Base-by-base conservation (phyloP, 352 stramenopile species). In the Peronosclerospora sorghi region DNA sequence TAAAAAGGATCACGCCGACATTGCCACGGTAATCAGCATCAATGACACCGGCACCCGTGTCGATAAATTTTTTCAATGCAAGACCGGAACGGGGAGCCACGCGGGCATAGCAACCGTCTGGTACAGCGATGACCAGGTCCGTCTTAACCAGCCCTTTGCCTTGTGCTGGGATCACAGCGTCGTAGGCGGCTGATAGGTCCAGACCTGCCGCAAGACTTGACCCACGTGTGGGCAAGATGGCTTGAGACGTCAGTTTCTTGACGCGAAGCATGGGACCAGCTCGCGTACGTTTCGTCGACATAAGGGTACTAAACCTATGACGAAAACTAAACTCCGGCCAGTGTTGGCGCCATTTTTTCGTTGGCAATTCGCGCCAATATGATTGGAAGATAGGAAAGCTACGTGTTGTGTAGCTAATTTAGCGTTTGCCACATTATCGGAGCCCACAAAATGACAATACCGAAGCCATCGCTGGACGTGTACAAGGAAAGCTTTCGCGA, bases 1-100 rank as follows among this genome's bases (percentile, higher is more conserved):
- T 99, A 73, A 99, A 99, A 8, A 99, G 58, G n/a, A 99, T 87
- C 21, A 99, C 95, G 37, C 96, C 95, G 15, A 99, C 94, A 50
- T 95, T 93, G 43, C 96, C 96, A 20, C 96, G 89, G 65, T 98
- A 98, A 56, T 99, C 95, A 15, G 91, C 93, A 62, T 99, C 79
- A 32, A 99, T 96, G 40, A 99, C 96, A 15, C 96, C 96, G 3
- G 96, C 96, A 29, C 96, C 96, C 7, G 95, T 93, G 59, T 98
- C 95, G 53, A 99, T 98, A 48, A 96, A 96, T 45, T 98, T 96
- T 65, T 98, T 98, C 39, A 92, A 75, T 12, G 96, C 93, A 15
- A 99, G 76, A 13, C 96, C 96, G 19, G 86, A 97, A 18, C 92
- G 81, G 39, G 80, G 77, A 23, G 79, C 76, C 52, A 98, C 93